These are phyloP conservation scores for Nicotiana attenuata DNA, from an alignment of 257 asterid species.

Conservation along the genomic window DNA sequence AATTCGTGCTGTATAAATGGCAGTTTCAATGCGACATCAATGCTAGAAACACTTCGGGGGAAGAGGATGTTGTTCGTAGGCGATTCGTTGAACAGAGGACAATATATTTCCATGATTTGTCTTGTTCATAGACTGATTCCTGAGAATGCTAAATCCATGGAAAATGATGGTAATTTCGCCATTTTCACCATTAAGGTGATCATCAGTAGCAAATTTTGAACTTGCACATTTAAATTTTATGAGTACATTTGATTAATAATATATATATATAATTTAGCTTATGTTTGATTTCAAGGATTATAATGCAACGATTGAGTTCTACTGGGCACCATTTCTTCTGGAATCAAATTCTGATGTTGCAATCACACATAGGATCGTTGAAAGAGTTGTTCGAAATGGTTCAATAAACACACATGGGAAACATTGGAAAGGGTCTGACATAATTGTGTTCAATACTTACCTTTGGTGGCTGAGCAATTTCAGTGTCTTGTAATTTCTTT, in stretches of 20 bases:
- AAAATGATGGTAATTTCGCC: slow-evolving; percentile 28
- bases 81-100: slow-evolving; percentile 75
- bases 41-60: slow-evolving; percentile 70
- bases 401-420: slow-evolving; percentile 59
- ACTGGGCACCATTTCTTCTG: slow-evolving; percentile 84
- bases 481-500: slow-evolving; percentile 35
- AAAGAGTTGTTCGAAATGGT: slow-evolving; percentile 50
- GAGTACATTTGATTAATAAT: not conserved
- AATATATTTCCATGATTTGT: slow-evolving; percentile 61
- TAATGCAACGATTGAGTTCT: slow-evolving; percentile 64
- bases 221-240: not conserved
- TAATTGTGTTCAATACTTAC: slow-evolving; percentile 72
- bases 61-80: slow-evolving; percentile 77
- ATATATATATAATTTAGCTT: not conserved
- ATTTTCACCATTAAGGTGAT: slow-evolving; percentile 67
- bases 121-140: slow-evolving; percentile 58
- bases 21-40: slow-evolving; percentile 66
- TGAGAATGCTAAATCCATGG: slow-evolving; percentile 47
- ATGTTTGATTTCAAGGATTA: slow-evolving; percentile 42
- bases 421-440: slow-evolving; percentile 64
- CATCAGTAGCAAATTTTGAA: not conserved
- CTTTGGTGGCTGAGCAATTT: slow-evolving; percentile 73
- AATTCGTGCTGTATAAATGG: not conserved
- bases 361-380: slow-evolving; percentile 31
- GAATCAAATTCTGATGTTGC: slow-evolving; percentile 82